Evolutionary conservation across 2,329 filamentous ascomycete species (phyloP), one percentile per base, ranked within the genome.

Genomic region (Botryotinia convoluta): DNA sequence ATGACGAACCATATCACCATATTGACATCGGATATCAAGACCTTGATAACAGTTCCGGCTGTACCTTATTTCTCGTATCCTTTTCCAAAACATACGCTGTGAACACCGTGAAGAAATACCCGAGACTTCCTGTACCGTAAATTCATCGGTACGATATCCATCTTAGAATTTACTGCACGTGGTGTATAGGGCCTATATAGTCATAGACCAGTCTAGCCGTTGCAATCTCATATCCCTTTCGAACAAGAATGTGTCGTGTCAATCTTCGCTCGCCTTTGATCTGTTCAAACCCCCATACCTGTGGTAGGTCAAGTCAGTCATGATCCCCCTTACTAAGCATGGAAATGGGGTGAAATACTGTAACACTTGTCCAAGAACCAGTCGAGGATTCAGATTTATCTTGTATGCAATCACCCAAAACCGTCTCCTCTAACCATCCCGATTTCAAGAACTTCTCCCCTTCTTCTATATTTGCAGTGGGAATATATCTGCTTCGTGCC

Each of bases 221-320:
- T 62, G 60, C 60, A 42, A 62, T 62, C 35, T 62, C 60, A n/a
- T 62, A 62, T n/a, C 60, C 60, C 22, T 42, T 62, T 18, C 60
- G 60, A 62, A 62, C 60, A 42, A 62, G 60, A 62, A 62, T 62
- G 14, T 42, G 60, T 4, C 60, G 35, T 62, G 60, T 26, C 37
- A 62, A 62, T 18, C 60, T 62, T 9, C 60, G 35, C 60, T 62
- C 60, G 37, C 26, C 35, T 18, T 42, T 62, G 22, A 62, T 62
- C 26, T 39, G 22, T 42, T 42, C 60, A 62, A 62, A 62, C 14
- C 60, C 60, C 60, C 60, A 62, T 62, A 62, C 60, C 60, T 62
- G 9, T 42, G 60, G 18, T 18, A n/a, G 4, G 26, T 18, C 35
- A 16, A 62, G 35, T 62, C 60, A 62, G 60, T 62, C 35, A 62